Percentiles rank a stretch among this genome's conserved stretches.
These are phyloP conservation scores for Musa itinerans DNA, from an alignment of 176 grass and related monocot genomes.

Conservation along the genomic window DNA sequence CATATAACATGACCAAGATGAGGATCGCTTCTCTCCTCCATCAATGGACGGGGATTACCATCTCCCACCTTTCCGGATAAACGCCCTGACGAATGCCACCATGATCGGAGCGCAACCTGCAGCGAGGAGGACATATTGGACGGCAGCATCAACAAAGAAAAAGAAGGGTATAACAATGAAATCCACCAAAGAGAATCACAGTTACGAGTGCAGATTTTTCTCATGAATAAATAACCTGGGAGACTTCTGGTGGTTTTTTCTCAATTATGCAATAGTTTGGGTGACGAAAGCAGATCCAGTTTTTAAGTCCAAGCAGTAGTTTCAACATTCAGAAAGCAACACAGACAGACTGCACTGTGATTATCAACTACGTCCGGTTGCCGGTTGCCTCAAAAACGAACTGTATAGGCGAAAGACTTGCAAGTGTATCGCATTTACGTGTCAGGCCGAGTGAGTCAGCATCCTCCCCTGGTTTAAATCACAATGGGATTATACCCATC, in stretches of 20 bases:
- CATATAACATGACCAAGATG: too few species aligned
- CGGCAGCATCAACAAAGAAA: background rate
- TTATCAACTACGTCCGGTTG: too few species aligned
- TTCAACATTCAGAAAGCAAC: too few species aligned
- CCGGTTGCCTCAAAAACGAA: background rate
- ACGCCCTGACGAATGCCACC: constrained; percentile 9
- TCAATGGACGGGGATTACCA: background rate
- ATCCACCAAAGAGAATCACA: background rate
- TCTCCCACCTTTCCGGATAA: background rate
- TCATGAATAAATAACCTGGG: too few species aligned
- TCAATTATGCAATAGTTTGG: too few species aligned
- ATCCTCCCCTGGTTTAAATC: constrained; percentile 14
- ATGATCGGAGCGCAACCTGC: constrained; percentile 14
- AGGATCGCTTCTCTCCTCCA: background rate
- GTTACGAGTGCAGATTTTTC: too few species aligned
- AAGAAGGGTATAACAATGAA: background rate
- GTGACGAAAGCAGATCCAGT: too few species aligned
- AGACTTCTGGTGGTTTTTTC: too few species aligned
- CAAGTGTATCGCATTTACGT: constrained; percentile 1
- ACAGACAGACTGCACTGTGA: too few species aligned
- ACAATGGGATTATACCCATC: constrained; percentile 14
- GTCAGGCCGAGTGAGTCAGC: constrained; percentile 13
- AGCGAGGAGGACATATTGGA: too few species aligned
- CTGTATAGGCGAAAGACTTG: constrained; percentile 8
- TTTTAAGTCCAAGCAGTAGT: too few species aligned